A percentile compares a stretch with the other conserved stretches of the same genome.
phyloP scores from a whole-genome alignment of 2,329 filamentous ascomycete genomes.

The Lasiodiplodia hormozganensis region DNA sequence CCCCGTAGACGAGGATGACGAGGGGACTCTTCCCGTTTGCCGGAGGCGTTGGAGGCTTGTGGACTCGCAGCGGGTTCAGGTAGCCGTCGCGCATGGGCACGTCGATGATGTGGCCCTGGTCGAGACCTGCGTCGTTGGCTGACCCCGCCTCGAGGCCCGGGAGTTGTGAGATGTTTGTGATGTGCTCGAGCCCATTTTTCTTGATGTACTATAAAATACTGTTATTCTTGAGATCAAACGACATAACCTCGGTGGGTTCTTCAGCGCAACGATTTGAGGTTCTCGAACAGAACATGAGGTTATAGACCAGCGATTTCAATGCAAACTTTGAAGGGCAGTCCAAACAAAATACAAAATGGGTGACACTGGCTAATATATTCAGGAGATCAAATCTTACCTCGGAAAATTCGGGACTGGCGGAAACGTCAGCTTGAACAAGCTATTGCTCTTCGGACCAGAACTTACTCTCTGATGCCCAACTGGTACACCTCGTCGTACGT shows the following conservation, averaged over 20 bases:
- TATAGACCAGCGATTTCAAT: no score
- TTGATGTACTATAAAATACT: neutral
- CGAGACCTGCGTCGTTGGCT: neutral
- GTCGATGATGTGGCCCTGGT: neutral
- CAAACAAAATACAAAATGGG: neutral
- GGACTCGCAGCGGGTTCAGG: constrained; percentile 1
- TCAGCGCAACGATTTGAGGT: no score
- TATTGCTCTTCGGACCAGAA: no score
- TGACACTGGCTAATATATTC: no score
- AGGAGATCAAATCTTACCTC: neutral
- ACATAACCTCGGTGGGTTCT: no score
- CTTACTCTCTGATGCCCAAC: constrained; percentile 1
- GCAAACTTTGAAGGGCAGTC: neutral
- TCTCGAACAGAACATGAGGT: no score
- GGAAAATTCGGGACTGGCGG: neutral
- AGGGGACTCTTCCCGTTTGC: neutral
- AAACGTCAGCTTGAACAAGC: neutral
- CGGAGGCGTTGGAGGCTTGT: neutral
- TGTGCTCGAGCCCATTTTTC: neutral
- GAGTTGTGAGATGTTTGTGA: neutral
- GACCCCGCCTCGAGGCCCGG: neutral
- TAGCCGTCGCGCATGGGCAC: constrained; percentile 19
- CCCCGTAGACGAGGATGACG: constrained; percentile 1
- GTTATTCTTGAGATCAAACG: neutral
- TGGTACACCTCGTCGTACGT: neutral